Evolutionary conservation across 352 stramenopile genomes (phyloP), one percentile per base, ranked within the genome.

Genomic region (Sclerospora graminicola): DNA sequence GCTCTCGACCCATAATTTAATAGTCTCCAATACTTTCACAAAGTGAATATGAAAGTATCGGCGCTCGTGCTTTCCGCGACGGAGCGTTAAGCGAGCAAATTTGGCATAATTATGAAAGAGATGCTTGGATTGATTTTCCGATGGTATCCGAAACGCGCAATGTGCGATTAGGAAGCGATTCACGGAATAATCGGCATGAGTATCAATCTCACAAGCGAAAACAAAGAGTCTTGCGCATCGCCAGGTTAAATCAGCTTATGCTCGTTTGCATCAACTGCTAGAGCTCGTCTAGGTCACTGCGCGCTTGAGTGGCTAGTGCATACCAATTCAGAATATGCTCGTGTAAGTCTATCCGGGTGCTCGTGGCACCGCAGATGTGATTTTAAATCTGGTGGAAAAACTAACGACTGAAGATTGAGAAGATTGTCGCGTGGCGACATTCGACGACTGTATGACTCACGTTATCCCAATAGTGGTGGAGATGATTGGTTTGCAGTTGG

Each of bases 71-170:
- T 91, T 10, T 90, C 77, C 30, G 69, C 82, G 15, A 94, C 82
- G 0, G 82, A 94, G 48, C 75, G 77, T 1, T 79, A 94, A 51
- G 82, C 82, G 0, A 74, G 69, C 19, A 90, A 89, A 50, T 89
- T 92, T 47, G 82, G 82, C 1, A 83, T 94, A 21, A 92, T 89
- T 31, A 53, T 94, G 28, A 84, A 84, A 32, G 82, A 91, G 43
- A 90, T 77, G 1, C 57, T 90, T 39, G 57, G 32, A 1, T 49
- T 91, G 18, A 48, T 89, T 27, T 57, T 76, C 20, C 74, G 73
- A 3, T 94, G 82, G 82, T 88, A 85, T 50, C 71, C 87, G 37
- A 88, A 74, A 39, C 67, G 63, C 1, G 69, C 63, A 2, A 75
- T 64, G n/a, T 94, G 85, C 54, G 76, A 89, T 29, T 71, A 84